These are phyloP conservation scores for Celoporthe dispersa DNA, from an alignment of 2,329 filamentous ascomycete genomes.

Conservation along the genomic window DNA sequence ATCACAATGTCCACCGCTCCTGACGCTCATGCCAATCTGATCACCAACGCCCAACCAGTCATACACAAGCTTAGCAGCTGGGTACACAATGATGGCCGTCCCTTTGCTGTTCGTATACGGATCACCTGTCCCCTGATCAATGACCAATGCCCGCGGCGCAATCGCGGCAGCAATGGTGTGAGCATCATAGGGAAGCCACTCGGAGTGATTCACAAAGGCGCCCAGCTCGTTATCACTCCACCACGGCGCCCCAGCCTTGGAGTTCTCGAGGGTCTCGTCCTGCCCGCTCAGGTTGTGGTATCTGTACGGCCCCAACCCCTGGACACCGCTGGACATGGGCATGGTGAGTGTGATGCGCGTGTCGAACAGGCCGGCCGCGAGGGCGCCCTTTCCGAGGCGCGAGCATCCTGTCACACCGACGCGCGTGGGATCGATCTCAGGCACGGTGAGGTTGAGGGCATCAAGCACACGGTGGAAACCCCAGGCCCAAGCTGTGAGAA, in stretches of 20 bases:
- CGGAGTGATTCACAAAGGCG: constrained; percentile 59
- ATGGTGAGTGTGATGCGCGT: constrained; percentile 57
- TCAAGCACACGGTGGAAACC: constrained; percentile 58
- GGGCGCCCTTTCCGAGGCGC: constrained; percentile 57
- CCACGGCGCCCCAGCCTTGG: constrained; percentile 56
- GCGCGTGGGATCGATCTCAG: constrained; percentile 47
- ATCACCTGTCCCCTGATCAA: constrained; percentile 58
- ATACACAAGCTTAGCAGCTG: constrained; percentile 57
- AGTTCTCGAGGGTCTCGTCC: constrained; percentile 53
- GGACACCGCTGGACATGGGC: constrained; percentile 60
- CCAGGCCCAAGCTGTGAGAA: constrained; percentile 60
- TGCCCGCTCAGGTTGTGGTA: constrained; percentile 50
- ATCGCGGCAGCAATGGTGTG: constrained; percentile 62
- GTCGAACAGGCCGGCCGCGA: constrained; percentile 57
- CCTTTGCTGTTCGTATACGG: constrained; percentile 54
- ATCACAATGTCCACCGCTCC: constrained; percentile 53
- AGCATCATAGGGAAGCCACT: constrained; percentile 60
- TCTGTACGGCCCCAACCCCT: constrained; percentile 59
- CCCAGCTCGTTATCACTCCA: constrained; percentile 59
- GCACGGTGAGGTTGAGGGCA: constrained; percentile 52
- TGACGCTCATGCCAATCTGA: constrained; percentile 52
- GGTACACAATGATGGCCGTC: constrained; percentile 54
- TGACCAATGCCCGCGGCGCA: constrained; percentile 59
- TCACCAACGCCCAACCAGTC: constrained; percentile 57
- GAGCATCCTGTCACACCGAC: constrained; percentile 59